Base-by-base conservation (phyloP, 306 rosid genomes). In the Lablab purpureus region DNA sequence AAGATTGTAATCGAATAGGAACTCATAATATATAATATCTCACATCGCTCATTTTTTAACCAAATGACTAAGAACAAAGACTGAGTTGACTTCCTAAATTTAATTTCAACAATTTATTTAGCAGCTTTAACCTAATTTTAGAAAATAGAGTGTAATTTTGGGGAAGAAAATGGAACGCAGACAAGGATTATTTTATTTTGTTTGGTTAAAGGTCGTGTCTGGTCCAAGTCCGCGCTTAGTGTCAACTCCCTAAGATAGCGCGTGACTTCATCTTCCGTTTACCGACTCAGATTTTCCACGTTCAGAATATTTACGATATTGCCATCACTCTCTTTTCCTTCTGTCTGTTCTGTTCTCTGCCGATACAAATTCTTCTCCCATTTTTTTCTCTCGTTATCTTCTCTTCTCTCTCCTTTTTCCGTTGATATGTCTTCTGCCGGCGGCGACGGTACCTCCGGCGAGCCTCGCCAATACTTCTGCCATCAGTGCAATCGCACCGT, bases 371-470 rank as follows among this genome's bases (percentile, higher is more conserved):
- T 13, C 3, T 6, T 5, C 19, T 21, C 9, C 13, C 40, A 25
- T 65, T 76, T 37, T n/a, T 10, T 46, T 43, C 36, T 28, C 51
- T 80, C 51, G 34, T 40, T 66, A 51, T 69, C 75, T 45, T 67
- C 76, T 74, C n/a, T 15, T 18, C n/a, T 36, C 23, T 60, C 56
- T 67, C 74, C 52, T 30, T n/a, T 63, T 51, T 71, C 51, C 55
- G 27, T 55, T 81, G 86, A 72, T 83, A 91, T 94, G 98, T 91
- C 98, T 84, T 82, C 87, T 13, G 82, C 88, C 81, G 93, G 84
- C 52, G 77, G 70, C 74, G 86, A 45, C 63, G 76, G 23, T 10
- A 71, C 71, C 71, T 54, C 84, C 55, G 54, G 67, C 21, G 85
- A 74, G 12, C 80, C 91, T 43, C 94, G 83, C 59, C 92, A 75